Evolutionary conservation across 2,329 filamentous ascomycete genomes (phyloP), one percentile per base, ranked within the genome.

Genomic region (Stachybotrys chlorohalonatus): DNA sequence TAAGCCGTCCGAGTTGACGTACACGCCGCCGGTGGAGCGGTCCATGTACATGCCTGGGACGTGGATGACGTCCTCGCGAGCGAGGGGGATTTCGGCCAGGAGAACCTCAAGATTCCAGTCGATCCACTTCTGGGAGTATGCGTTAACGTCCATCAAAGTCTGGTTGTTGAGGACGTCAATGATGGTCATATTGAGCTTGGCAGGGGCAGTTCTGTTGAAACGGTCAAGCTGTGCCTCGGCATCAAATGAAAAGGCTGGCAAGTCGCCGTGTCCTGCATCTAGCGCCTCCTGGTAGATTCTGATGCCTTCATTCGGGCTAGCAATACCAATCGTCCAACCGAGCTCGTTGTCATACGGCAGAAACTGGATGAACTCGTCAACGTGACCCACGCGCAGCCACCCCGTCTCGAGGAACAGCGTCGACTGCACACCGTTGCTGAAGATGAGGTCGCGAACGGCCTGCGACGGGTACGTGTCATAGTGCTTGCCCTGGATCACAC

Each of bases 351-450:
- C 52, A 2, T 50, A 59, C 0, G 64, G 65, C 0, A 66, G 52
- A n/a, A 67, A 67, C 48, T 67, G 66, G 13, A 68, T 54, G 32
- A 64, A 61, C 47, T 67, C 64, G 52, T 66, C 65, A 1, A 59
- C 56, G 47, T 67, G 65, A 5, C 63, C 63, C n/a, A 66, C 54
- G 0, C 13, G 6, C 5, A 68, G 60, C 63, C 63, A 68, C 0
- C 48, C 54, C 6, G 57, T 59, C 50, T 66, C 70, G 0, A 74
- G 57, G 1, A 66, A 45, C 11, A 74, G 57, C 0, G 71, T 66
- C 7, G 60, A 55, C 54, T 74, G 70, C 5, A 64, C 53, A 16
- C 64, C 66, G 52, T 75, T 71, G 1, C 65, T 66, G 0, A 61
- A 39, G 1, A 73, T 50, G 46, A 68, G 68, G n/a, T 60, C 52